phyloP scores from a whole-genome alignment of 1,284 basidiomycete genomes.

The Trichosporon faecale region DNA sequence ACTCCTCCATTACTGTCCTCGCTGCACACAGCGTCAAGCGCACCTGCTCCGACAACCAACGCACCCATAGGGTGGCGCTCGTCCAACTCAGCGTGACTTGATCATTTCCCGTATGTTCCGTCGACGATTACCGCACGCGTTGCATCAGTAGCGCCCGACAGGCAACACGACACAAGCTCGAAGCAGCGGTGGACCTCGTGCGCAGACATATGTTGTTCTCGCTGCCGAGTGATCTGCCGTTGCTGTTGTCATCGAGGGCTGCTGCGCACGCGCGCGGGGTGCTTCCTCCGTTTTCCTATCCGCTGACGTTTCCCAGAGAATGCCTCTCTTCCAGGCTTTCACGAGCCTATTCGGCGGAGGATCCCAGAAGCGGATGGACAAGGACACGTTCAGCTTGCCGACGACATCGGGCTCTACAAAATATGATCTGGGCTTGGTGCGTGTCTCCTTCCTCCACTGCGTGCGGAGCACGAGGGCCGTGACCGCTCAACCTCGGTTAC shows the following conservation, averaged over 20 bases:
- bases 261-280: background rate
- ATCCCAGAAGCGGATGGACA: background rate
- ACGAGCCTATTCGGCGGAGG: slow-evolving; percentile 10
- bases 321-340: slow-evolving; percentile 4
- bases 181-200: background rate
- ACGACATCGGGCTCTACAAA: slow-evolving; percentile 38
- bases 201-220: background rate
- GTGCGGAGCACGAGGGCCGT: slow-evolving; percentile 24
- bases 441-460: background rate
- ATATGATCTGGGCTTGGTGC: slow-evolving; percentile 39
- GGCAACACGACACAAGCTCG: background rate
- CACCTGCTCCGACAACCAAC: background rate
- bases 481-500: slow-evolving; percentile 11
- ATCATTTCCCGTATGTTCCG: slow-evolving; percentile 1
- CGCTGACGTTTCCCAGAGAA: background rate
- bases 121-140: background rate
- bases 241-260: background rate
- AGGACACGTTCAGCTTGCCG: slow-evolving; percentile 20
- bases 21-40: background rate
- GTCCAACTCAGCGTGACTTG: slow-evolving; percentile 4
- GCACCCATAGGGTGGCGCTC: background rate
- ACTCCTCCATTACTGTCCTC: background rate
- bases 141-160: background rate
- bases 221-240: background rate
- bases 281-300: background rate